phyloP scores from a whole-genome alignment of 306 rosid species.

The Rosa persica region DNA sequence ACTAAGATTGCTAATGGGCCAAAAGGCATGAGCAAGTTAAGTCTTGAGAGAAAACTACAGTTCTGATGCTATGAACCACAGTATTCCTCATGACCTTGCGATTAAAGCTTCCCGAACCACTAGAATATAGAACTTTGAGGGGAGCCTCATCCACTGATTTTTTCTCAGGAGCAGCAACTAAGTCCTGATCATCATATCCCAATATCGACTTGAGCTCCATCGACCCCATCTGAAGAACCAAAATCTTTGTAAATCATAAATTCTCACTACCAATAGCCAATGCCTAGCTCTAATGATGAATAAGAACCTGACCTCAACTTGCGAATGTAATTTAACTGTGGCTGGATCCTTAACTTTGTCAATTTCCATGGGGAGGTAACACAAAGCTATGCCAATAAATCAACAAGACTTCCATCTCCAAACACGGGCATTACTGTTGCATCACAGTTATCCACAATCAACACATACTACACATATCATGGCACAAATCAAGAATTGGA shows the following conservation, averaged over 20 bases:
- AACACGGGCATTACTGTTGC: conserved; percentile 29
- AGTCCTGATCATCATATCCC: conserved; percentile 45
- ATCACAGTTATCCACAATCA: conserved; percentile 21
- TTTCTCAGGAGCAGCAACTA: conserved; percentile 36
- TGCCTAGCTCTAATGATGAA: background rate
- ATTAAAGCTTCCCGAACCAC: conserved; percentile 22
- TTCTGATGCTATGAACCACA: conserved; percentile 40
- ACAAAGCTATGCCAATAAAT: conserved; percentile 26
- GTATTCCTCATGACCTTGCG: conserved; percentile 32
- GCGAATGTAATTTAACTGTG: conserved; percentile 31
- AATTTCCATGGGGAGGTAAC: conserved; percentile 30
- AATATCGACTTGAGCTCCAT: conserved; percentile 24
- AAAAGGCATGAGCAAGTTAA: conserved; percentile 48
- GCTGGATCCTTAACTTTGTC: conserved; percentile 11
- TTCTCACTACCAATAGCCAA: background rate
- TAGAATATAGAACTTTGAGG: conserved; percentile 21
- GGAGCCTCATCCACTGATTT: conserved; percentile 27
- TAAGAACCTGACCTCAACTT: conserved; percentile 27
- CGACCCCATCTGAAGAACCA: conserved; percentile 37
- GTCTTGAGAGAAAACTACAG: conserved; percentile 45
- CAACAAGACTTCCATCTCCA: conserved; percentile 38
- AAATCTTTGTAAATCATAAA: background rate
- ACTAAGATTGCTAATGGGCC: conserved; percentile 51
- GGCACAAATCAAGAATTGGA: background rate
- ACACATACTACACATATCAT: background rate